Evolutionary conservation across 2,329 filamentous ascomycete species (phyloP).

Genomic region (Fusarium tuaranense): DNA sequence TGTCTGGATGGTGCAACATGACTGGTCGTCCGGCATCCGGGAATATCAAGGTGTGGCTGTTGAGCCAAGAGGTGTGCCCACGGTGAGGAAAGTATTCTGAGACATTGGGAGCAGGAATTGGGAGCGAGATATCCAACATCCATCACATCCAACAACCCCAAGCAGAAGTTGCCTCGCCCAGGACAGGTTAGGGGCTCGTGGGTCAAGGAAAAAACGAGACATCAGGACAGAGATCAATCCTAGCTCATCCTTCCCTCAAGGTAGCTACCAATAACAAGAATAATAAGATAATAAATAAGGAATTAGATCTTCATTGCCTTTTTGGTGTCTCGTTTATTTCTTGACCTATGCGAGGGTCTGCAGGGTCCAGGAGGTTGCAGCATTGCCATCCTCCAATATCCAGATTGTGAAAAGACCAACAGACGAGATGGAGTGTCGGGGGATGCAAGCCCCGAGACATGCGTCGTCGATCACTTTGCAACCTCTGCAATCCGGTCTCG

Average conservation of each 20-base stretch:
- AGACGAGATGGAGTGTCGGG: constrained; percentile 30
- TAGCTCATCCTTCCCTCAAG: neutral
- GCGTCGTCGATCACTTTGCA: constrained; percentile 30
- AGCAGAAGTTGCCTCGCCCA: neutral
- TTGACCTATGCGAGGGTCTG: neutral
- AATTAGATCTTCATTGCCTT: neutral
- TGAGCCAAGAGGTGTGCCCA: constrained; percentile 13
- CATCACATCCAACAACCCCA: constrained; percentile 13
- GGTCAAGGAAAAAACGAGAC: neutral
- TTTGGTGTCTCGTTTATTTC: neutral
- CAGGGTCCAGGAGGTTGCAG: neutral
- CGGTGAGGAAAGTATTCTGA: constrained; percentile 18
- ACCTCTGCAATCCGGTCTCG: constrained; percentile 15
- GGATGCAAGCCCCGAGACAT: constrained; percentile 34
- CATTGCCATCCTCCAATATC: constrained; percentile 18
- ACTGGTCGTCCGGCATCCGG: constrained; percentile 21
- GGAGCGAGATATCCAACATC: constrained; percentile 10
- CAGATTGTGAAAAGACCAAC: constrained; percentile 10
- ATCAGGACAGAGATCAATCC: neutral
- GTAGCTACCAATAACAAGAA: neutral
- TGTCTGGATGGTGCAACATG: constrained; percentile 24
- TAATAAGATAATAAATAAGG: neutral
- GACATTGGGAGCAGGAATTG: constrained; percentile 36
- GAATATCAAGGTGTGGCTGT: constrained; percentile 31
- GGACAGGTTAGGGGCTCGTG: constrained; percentile 1